Percentiles rank a stretch among this genome's conserved stretches.
phyloP scores from a whole-genome alignment of 768 basidiomycete species.

The Naganishia vaughanmartiniae region DNA sequence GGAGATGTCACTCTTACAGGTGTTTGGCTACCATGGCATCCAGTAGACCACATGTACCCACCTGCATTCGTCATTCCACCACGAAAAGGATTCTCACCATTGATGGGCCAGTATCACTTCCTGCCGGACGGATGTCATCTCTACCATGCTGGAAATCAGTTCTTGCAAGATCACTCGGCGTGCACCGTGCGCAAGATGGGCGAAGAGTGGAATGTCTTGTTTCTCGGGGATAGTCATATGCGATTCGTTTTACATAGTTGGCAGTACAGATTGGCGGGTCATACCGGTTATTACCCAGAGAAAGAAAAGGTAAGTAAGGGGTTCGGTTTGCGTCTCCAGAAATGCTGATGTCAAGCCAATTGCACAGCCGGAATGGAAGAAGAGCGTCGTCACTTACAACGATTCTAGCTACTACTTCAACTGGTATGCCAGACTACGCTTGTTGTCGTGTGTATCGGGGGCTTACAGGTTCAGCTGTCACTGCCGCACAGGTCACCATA shows the following conservation, averaged over 20 bases:
- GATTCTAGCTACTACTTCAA: slow-evolving; percentile 20
- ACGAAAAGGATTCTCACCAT: slow-evolving; percentile 13
- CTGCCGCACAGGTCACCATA: slow-evolving; percentile 1
- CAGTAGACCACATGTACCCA: slow-evolving; percentile 23
- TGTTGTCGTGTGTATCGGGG: too few species aligned
- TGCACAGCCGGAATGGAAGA: slow-evolving; percentile 5
- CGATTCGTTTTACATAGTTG: slow-evolving; percentile 22
- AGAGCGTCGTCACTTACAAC: slow-evolving; percentile 3
- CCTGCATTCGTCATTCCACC: slow-evolving; percentile 17
- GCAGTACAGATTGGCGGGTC: slow-evolving; percentile 28
- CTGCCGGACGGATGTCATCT: slow-evolving; percentile 23
- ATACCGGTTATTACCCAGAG: slow-evolving; percentile 14
- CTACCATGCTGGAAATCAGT: slow-evolving; percentile 22
- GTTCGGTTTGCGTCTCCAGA: neutral
- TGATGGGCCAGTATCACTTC: slow-evolving; percentile 25
- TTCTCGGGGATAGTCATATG: slow-evolving; percentile 27
- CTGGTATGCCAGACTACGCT: neutral
- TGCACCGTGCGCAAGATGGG: neutral
- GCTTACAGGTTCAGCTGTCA: too few species aligned
- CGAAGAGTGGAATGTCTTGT: slow-evolving; percentile 27
- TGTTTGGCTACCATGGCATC: slow-evolving; percentile 27
- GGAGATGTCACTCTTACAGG: slow-evolving; percentile 7
- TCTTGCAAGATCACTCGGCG: slow-evolving; percentile 13
- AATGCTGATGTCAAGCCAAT: neutral
- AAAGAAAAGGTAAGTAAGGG: slow-evolving; percentile 3